Evolutionary conservation across 371 early-diverging fungal genomes (phyloP).

Genomic region (Mucor indicus): DNA sequence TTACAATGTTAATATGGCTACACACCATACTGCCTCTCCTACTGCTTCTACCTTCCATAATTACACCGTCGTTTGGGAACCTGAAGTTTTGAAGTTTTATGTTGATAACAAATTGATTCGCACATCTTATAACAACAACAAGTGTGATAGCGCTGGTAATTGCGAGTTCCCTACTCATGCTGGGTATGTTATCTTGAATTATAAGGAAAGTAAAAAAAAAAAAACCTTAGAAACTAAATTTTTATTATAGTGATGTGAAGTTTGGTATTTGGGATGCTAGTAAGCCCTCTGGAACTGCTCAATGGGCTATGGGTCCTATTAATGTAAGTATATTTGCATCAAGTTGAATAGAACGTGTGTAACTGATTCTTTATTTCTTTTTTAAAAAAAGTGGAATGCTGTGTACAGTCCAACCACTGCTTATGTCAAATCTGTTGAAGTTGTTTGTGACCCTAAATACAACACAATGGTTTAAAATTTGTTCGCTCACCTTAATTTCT

Average conservation of each 20-base stretch:
- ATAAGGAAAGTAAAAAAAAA: too few species aligned
- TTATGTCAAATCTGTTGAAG: slow-evolving; percentile 10
- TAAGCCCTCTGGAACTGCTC: slow-evolving; percentile 30
- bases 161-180: slow-evolving; percentile 33
- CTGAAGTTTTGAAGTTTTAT: slow-evolving; percentile 45
- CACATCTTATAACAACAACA: slow-evolving; percentile 14
- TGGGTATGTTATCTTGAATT: slow-evolving; percentile 25
- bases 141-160: slow-evolving; percentile 10
- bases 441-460: slow-evolving; percentile 19
- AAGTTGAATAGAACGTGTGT: background rate
- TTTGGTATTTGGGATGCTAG: slow-evolving; percentile 61
- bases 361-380: background rate
- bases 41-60: slow-evolving; percentile 36
- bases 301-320: slow-evolving; percentile 46
- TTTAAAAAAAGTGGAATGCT: slow-evolving; percentile 14
- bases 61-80: slow-evolving; percentile 51
- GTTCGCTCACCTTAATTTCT: too few species aligned
- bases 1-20: slow-evolving; percentile 24
- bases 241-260: slow-evolving; percentile 13
- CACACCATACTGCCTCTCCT: slow-evolving; percentile 7
- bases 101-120: slow-evolving; percentile 44
- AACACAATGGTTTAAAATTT: too few species aligned
- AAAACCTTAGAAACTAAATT: background rate
- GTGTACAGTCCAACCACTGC: background rate
- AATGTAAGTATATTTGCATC: slow-evolving; percentile 21